Conservation (phyloP, 2,329 filamentous ascomycete genomes). For the Diaporthe sp. region DNA sequence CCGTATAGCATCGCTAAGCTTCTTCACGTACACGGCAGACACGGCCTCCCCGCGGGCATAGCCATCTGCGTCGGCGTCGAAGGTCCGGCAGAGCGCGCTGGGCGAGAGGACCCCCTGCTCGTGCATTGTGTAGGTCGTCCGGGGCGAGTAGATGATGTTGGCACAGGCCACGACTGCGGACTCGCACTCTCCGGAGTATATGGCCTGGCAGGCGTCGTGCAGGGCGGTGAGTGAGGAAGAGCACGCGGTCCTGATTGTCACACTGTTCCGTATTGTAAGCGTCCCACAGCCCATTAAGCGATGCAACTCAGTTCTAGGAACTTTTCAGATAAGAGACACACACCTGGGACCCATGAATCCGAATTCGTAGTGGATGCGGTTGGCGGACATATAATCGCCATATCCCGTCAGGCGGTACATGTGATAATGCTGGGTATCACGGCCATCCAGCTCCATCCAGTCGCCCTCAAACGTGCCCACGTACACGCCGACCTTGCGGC, state of each 20-base stretch:
- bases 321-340: background rate
- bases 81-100: slow-evolving; percentile 50
- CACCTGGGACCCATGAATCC: slow-evolving; percentile 50
- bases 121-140: slow-evolving; percentile 47
- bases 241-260: slow-evolving; percentile 53
- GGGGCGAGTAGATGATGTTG: slow-evolving; percentile 52
- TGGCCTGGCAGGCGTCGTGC: slow-evolving; percentile 46
- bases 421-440: slow-evolving; percentile 3
- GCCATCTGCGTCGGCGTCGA: slow-evolving; percentile 60
- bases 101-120: slow-evolving; percentile 53
- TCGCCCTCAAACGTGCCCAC: slow-evolving; percentile 42
- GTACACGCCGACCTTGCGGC: slow-evolving; percentile 42
- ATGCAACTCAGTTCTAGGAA: background rate
- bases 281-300: background rate
- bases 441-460: slow-evolving; percentile 36
- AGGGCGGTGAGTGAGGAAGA: slow-evolving; percentile 53
- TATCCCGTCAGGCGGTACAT: slow-evolving; percentile 60
- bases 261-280: slow-evolving; percentile 35
- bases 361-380: slow-evolving; percentile 50
- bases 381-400: slow-evolving; percentile 51
- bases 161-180: slow-evolving; percentile 51
- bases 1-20: slow-evolving; percentile 57
- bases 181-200: slow-evolving; percentile 47
- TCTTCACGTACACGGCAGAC: slow-evolving; percentile 61
- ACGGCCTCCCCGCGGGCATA: slow-evolving; percentile 64